Base-by-base conservation (phyloP, 1,284 basidiomycete species). In the Pseudozyma flocculosa region DNA sequence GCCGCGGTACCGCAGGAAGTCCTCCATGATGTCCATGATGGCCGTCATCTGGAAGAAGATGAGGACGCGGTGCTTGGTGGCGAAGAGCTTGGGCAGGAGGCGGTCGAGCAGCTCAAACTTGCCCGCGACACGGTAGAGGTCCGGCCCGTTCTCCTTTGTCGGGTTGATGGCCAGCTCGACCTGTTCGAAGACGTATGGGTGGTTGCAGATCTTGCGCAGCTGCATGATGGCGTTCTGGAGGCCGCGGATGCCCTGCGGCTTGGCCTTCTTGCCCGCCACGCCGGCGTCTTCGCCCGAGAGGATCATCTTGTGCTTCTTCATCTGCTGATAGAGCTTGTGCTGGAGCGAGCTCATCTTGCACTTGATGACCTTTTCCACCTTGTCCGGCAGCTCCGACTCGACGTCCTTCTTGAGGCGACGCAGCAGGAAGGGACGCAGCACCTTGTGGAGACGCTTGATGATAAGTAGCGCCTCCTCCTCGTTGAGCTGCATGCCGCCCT, bases 11-110 rank as follows among this genome's bases (percentile, higher is more conserved):
- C 90, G 89, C 78, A 97, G 82, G 78, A 96, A 99, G 78, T 98
- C 95, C 77, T 95, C 92, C 85, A 98, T 94, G 78, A 98, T 96
- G 70, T 96, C 92, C 94, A 98, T 97, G 78, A 97, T 92, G 73
- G 92, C 78, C 86, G 94, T 97, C 94, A 97, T 97, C 80, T 98
- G 94, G 87, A 97, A 97, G 86, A 97, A 97, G 78, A 98, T 96
- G 59, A 98, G 86, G 4, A 93, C 92, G 77, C 93, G 87, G 82
- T 98, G 94, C 23, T 88, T 89, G 7, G 90, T 92, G 4, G 84
- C 82, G 74, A 96, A 96, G 71, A 98, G 88, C 80, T 97, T 98
- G 48, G 94, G 94, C 34, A 99, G 83, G 64, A 97, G 86, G 37
- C 93, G 86, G 71, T 88, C 88, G 21, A 98, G 83, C n/a, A 99